These are phyloP conservation scores for Nepenthes gracilis DNA, from an alignment of 148 eudicot genomes.

Conservation along the genomic window DNA sequence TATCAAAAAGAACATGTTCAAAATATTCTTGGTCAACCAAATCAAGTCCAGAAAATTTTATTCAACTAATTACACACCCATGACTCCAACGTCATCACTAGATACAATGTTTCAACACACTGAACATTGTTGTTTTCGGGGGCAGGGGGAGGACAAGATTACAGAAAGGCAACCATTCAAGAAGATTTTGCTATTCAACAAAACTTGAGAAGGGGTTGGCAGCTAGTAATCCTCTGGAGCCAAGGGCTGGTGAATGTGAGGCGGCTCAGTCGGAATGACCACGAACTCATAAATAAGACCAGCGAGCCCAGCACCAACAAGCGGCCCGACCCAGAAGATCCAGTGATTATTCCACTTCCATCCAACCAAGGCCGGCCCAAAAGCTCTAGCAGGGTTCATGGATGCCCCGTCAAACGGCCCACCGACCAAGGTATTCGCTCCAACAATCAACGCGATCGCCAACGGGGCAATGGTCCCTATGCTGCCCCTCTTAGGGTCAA, in stretches of 20 bases:
- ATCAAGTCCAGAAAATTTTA: no score
- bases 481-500: constrained; percentile 13
- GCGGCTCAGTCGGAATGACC: constrained; percentile 7
- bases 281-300: constrained; percentile 11
- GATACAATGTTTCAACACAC: no score
- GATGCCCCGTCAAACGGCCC: constrained; percentile 16
- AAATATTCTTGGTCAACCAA: no score
- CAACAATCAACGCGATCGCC: constrained; percentile 8
- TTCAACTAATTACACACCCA: no score
- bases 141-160: no score
- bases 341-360: constrained; percentile 14
- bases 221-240: constrained; percentile 12
- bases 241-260: constrained; percentile 10
- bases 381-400: constrained; percentile 15
- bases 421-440: constrained; percentile 7
- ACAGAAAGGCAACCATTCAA: no score
- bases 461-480: constrained; percentile 14
- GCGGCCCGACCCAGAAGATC: constrained; percentile 14
- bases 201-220: neutral
- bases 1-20: no score
- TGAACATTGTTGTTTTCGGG: no score
- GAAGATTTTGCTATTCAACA: no score
- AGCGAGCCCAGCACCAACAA: constrained; percentile 11
- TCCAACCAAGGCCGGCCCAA: constrained; percentile 11
- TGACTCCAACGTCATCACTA: no score